Evolutionary conservation across 306 rosid species (phyloP).

Genomic region (Purshia tridentata): DNA sequence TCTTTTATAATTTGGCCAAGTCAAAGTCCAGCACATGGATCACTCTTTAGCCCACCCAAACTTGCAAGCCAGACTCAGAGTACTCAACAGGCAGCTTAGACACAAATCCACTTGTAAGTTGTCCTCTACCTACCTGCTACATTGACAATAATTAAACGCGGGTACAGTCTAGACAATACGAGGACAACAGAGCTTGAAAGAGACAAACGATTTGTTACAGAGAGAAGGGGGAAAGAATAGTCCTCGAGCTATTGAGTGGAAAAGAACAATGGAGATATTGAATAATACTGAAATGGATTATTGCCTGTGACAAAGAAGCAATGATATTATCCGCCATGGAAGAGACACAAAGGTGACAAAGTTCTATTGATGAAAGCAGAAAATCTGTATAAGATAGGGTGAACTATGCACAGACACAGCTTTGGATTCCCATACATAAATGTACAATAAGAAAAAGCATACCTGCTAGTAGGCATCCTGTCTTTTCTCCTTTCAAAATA

Average conservation of each 20-base stretch:
- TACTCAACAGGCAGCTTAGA: slow-evolving; percentile 4
- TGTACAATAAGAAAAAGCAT: neutral
- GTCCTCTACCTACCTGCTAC: neutral
- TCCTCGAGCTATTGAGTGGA: neutral
- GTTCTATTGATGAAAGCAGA: neutral
- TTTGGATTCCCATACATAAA: neutral
- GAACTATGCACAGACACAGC: neutral
- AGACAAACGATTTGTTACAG: neutral
- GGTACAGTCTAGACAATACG: neutral
- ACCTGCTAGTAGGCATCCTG: slow-evolving; percentile 4
- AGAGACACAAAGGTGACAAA: neutral
- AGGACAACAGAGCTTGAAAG: slow-evolving; percentile 5
- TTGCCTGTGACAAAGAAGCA: neutral
- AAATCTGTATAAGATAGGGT: neutral
- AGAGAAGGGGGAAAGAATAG: neutral
- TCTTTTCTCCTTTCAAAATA: neutral
- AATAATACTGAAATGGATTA: neutral
- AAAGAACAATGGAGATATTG: neutral
- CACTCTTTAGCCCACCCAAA: neutral
- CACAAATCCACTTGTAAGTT: neutral
- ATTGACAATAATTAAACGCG: neutral
- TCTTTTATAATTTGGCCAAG: neutral
- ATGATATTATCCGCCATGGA: neutral
- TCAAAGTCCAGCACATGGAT: slow-evolving; percentile 7
- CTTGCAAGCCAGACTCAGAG: neutral